Percentiles rank a stretch among this genome's conserved stretches.
phyloP scores from a whole-genome alignment of 495 filamentous ascomycete genomes.

The Daldinia concentrica region DNA sequence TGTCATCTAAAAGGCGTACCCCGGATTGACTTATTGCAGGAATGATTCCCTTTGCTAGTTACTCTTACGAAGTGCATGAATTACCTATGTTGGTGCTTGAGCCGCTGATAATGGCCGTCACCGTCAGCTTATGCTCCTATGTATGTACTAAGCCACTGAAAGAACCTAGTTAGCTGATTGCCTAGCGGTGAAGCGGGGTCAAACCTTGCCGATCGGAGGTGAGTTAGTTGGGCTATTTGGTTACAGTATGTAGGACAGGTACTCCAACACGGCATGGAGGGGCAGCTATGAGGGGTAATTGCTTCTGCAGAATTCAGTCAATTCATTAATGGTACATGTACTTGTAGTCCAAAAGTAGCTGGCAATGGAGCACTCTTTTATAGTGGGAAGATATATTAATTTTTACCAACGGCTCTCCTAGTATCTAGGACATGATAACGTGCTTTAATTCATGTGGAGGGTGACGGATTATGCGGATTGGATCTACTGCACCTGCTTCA shows the following conservation, averaged over 20 bases:
- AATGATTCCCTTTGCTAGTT: neutral
- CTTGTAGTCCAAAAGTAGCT: neutral
- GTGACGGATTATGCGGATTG: neutral
- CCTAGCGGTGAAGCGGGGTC: conserved; percentile 26
- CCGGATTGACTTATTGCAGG: neutral
- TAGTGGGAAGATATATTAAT: neutral
- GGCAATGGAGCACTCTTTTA: neutral
- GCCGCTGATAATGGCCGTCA: neutral
- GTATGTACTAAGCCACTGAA: neutral
- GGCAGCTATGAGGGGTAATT: conserved; percentile 34
- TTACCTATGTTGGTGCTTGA: too few relatives aligned
- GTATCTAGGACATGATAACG: neutral
- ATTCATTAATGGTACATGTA: neutral
- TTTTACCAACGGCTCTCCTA: neutral
- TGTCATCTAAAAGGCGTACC: neutral
- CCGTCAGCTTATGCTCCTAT: conserved; percentile 17
- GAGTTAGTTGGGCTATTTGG: neutral
- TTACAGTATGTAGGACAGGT: conserved; percentile 21
- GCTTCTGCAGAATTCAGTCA: neutral
- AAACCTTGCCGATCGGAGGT: conserved; percentile 31
- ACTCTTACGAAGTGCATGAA: too few relatives aligned
- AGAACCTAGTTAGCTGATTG: neutral
- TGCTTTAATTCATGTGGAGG: neutral
- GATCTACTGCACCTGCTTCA: neutral
- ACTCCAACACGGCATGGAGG: conserved; percentile 31